Percentiles rank a stretch among this genome's conserved stretches.
Evolutionary conservation across 352 stramenopile species (phyloP).

Genomic region (Pythium oligandrum): DNA sequence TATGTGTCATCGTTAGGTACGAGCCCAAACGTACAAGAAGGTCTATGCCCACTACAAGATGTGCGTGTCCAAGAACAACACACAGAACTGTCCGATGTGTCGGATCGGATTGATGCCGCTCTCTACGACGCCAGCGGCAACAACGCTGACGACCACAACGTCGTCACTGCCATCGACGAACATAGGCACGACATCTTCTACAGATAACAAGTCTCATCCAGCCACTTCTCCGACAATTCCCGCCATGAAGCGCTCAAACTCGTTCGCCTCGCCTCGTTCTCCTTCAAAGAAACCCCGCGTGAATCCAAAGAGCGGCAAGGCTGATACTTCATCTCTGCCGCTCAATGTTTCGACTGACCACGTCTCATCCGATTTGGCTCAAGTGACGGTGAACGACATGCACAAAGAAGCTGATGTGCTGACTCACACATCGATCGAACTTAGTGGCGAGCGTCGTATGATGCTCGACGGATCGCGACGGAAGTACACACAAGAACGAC

Average conservation of each 20-base stretch:
- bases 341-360: constrained; percentile 21
- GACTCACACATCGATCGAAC: constrained; percentile 78
- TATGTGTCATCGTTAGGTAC: too few relatives aligned
- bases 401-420: constrained; percentile 80
- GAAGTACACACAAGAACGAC: constrained; percentile 32
- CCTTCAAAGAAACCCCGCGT: constrained; percentile 62
- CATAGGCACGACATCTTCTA: background rate
- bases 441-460: constrained; percentile 59
- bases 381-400: constrained; percentile 66
- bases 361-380: constrained; percentile 37
- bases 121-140: constrained; percentile 13
- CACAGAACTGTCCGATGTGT: constrained; percentile 78
- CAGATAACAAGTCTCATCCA: constrained; percentile 3
- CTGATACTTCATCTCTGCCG: constrained; percentile 7
- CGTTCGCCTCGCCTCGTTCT: constrained; percentile 61
- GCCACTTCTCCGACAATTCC: constrained; percentile 33
- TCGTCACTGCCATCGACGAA: constrained; percentile 18
- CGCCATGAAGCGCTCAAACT: constrained; percentile 47
- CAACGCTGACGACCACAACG: constrained; percentile 14
- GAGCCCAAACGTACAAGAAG: constrained; percentile 85
- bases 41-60: constrained; percentile 81
- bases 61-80: constrained; percentile 77
- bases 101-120: constrained; percentile 74
- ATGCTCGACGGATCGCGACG: constrained; percentile 69
- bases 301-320: constrained; percentile 27